A percentile compares a stretch with the other conserved stretches of the same genome.
Evolutionary conservation across 1,139 yeast genomes (phyloP).

Genomic region (Starmera stellimalicola): DNA sequence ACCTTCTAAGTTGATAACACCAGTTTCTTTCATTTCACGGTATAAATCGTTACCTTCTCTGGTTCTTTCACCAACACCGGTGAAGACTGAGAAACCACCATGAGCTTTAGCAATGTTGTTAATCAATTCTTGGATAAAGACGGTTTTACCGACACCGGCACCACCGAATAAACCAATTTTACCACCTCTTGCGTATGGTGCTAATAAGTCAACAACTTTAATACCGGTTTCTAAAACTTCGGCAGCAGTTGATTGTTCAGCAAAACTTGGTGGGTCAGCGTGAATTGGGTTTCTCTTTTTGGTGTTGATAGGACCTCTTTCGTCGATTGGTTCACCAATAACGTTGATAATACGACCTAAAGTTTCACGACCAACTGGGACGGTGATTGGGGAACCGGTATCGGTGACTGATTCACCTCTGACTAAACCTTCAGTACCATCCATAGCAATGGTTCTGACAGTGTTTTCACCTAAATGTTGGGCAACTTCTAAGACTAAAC

Average conservation of each 20-base stretch:
- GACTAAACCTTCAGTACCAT: constrained; percentile 99
- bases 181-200: constrained; percentile 99
- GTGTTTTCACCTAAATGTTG: constrained; percentile 99
- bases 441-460: constrained; percentile 99
- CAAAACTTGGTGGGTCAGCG: constrained; percentile 94
- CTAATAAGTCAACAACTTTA: constrained; percentile 98
- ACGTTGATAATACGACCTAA: constrained; percentile 98
- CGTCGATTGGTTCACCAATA: constrained; percentile 99
- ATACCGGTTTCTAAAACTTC: constrained; percentile 99
- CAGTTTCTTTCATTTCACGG: constrained; percentile 99
- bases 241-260: constrained; percentile 95
- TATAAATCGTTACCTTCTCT: constrained; percentile 99
- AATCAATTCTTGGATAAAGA: constrained; percentile 98
- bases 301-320: constrained; percentile 95
- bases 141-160: constrained; percentile 99
- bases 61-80: constrained; percentile 99
- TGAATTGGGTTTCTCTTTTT: constrained; percentile 95
- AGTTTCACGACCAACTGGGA: constrained; percentile 98
- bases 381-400: constrained; percentile 98
- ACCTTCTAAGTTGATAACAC: constrained; percentile 99
- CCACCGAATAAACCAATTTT: constrained; percentile 99
- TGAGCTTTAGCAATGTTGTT: constrained; percentile 99
- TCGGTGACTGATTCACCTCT: constrained; percentile 91
- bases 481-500: constrained; percentile 93
- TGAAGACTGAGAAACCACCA: constrained; percentile 99